Evolutionary conservation across 1,139 yeast genomes (phyloP).

Genomic region (Yamadazyma pseudoaaseri): DNA sequence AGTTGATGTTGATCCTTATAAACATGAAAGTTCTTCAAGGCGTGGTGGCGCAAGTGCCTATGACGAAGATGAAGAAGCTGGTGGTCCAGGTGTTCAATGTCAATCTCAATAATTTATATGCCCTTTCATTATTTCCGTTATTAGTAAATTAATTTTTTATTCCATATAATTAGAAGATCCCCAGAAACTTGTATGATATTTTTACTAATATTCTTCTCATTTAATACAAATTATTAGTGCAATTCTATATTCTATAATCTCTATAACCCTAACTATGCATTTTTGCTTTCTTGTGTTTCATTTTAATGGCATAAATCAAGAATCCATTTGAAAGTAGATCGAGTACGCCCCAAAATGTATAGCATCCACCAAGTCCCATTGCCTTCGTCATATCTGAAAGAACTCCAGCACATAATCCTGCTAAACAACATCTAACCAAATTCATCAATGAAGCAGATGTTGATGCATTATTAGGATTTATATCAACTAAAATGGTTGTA

Average conservation of each 20-base stretch:
- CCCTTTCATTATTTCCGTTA: not conserved
- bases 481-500: conserved; percentile 38
- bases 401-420: conserved; percentile 35
- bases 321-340: conserved; percentile 20
- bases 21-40: conserved; percentile 49
- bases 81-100: conserved; percentile 82
- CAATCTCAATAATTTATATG: conserved; percentile 60
- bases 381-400: conserved; percentile 27
- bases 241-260: not conserved
- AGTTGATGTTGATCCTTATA: conserved; percentile 59
- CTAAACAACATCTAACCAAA: conserved; percentile 34
- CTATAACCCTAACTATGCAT: no score
- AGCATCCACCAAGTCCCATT: conserved; percentile 37
- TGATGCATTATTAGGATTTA: conserved; percentile 32
- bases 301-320: conserved; percentile 17
- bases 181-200: not conserved
- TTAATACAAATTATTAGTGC: not conserved
- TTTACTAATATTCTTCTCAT: not conserved
- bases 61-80: conserved; percentile 69
- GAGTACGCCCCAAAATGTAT: conserved; percentile 33
- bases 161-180: no score
- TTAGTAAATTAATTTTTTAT: not conserved
- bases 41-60: conserved; percentile 58
- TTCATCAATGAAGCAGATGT: conserved; percentile 39
- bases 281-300: no score